phyloP scores from a whole-genome alignment of 352 stramenopile species.

The Globisporangium sylvaticum region DNA sequence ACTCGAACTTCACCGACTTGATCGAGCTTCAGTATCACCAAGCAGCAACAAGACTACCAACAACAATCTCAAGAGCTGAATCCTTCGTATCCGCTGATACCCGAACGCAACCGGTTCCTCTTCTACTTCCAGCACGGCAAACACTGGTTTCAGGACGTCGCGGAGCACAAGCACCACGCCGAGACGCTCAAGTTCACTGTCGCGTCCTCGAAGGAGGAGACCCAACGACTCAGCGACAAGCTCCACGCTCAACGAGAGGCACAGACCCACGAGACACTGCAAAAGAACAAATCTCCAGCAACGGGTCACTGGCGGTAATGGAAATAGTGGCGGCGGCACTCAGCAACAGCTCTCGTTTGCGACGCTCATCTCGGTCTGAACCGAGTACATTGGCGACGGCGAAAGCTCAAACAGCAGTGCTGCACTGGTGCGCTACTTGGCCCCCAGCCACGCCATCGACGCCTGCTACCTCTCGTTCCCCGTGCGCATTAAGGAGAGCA shows the following conservation, averaged over 20 bases:
- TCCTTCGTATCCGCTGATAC: neutral
- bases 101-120: constrained; percentile 23
- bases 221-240: constrained; percentile 32
- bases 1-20: constrained; percentile 39
- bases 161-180: constrained; percentile 20
- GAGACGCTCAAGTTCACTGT: constrained; percentile 21
- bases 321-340: neutral
- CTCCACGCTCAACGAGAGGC: constrained; percentile 34
- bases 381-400: constrained; percentile 64
- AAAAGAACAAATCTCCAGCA: constrained; percentile 4
- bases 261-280: constrained; percentile 22
- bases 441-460: constrained; percentile 32
- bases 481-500: constrained; percentile 31
- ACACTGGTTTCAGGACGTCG: constrained; percentile 42
- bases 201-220: constrained; percentile 30
- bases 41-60: neutral
- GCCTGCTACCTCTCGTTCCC: constrained; percentile 40
- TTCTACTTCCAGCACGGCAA: constrained; percentile 48
- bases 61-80: neutral
- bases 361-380: constrained; percentile 46
- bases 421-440: constrained; percentile 17
- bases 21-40: constrained; percentile 11
- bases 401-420: constrained; percentile 20
- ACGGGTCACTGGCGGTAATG: neutral
- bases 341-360: constrained; percentile 33